phyloP scores from a whole-genome alignment of 2,329 filamentous ascomycete genomes.

The Blastomyces silverae region DNA sequence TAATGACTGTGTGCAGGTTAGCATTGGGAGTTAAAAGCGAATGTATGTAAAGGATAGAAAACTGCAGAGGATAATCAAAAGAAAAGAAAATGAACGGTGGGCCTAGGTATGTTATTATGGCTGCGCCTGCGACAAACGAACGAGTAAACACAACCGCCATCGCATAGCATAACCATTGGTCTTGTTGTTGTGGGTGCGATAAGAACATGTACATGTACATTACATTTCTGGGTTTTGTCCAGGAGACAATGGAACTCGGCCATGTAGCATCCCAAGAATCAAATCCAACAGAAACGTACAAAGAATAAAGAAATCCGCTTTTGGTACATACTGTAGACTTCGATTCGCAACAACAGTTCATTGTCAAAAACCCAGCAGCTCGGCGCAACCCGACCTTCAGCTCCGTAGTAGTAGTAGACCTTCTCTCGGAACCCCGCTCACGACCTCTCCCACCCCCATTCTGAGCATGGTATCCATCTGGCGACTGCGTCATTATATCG shows the following conservation, averaged over 20 bases:
- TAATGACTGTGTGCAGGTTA: conserved; percentile 16
- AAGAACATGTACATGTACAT: no score
- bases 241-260: not conserved
- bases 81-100: not conserved
- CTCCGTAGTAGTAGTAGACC: not conserved
- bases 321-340: conserved; percentile 2
- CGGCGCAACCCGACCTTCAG: not conserved
- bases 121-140: not conserved
- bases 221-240: not conserved
- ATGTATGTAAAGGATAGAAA: conserved; percentile 7
- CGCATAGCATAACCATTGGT: not conserved
- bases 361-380: no score
- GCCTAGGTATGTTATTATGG: not conserved
- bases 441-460: not conserved
- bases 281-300: not conserved
- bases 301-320: not conserved
- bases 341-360: not conserved
- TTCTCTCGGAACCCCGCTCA: not conserved
- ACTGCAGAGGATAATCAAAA: not conserved
- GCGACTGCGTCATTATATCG: conserved; percentile 2
- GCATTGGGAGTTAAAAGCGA: not conserved
- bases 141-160: not conserved
- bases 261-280: not conserved
- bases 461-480: not conserved
- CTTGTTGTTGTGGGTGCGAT: not conserved